Evolutionary conservation across 2,329 filamentous ascomycete species (phyloP).

Genomic region (Westerdykella sp.): DNA sequence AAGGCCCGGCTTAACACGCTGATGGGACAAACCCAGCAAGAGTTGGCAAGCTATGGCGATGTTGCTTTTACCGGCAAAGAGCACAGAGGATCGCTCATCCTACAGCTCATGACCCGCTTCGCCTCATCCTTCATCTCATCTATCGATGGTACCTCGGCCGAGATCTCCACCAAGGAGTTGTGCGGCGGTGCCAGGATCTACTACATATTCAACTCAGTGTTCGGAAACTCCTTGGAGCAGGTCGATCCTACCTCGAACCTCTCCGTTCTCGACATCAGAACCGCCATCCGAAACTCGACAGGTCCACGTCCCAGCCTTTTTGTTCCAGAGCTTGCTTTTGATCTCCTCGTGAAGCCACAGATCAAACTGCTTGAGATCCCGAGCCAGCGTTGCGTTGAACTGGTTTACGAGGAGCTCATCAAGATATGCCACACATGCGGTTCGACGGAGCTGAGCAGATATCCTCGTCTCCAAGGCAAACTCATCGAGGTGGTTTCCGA

Average conservation of each 20-base stretch:
- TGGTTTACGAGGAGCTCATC: constrained; percentile 97
- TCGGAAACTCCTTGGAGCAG: constrained; percentile 90
- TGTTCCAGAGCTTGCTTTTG: constrained; percentile 95
- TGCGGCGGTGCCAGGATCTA: constrained; percentile 94
- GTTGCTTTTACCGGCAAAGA: constrained; percentile 97
- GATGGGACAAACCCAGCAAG: constrained; percentile 99
- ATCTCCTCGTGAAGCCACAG: constrained; percentile 94
- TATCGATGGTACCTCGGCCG: constrained; percentile 95
- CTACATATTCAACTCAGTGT: constrained; percentile 98
- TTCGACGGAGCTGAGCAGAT: constrained; percentile 85
- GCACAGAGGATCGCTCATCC: constrained; percentile 86
- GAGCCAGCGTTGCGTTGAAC: constrained; percentile 91
- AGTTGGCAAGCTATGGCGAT: constrained; percentile 94
- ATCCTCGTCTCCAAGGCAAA: constrained; percentile 88
- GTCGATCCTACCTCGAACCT: constrained; percentile 96
- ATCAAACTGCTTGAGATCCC: constrained; percentile 95
- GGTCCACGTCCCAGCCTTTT: constrained; percentile 93
- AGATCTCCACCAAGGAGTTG: constrained; percentile 97
- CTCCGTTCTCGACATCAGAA: constrained; percentile 89
- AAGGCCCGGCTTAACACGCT: constrained; percentile 95
- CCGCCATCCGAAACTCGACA: constrained; percentile 95
- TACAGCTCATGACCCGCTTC: constrained; percentile 97
- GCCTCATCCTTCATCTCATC: constrained; percentile 97
- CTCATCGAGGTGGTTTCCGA: constrained; percentile 98
- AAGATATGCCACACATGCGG: constrained; percentile 99